Conservation (phyloP, 2,329 filamentous ascomycete genomes). For the Ophioceras dolichostomum region DNA sequence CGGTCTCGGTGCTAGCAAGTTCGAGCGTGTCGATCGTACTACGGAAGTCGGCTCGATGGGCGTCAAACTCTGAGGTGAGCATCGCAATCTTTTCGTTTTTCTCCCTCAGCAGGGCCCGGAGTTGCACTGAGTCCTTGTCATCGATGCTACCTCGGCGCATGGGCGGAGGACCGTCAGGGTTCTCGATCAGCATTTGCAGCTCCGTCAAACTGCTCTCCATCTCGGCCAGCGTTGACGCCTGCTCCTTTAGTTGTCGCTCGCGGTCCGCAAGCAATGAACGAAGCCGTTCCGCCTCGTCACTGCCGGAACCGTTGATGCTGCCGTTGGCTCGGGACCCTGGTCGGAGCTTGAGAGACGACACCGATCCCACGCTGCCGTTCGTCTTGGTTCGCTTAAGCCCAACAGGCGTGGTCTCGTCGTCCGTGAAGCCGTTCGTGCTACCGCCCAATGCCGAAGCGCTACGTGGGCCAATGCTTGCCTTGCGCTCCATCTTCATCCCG, state of each 20-base stretch:
- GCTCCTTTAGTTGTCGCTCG: conserved; percentile 79
- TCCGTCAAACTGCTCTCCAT: conserved; percentile 87
- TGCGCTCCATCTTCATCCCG: conserved; percentile 28
- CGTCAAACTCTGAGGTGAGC: conserved; percentile 88
- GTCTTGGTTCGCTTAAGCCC: conserved; percentile 37
- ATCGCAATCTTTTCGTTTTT: conserved; percentile 95
- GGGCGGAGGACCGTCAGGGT: conserved; percentile 28
- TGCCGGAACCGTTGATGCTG: conserved; percentile 34
- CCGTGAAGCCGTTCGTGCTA: conserved; percentile 31
- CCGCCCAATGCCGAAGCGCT: conserved; percentile 48
- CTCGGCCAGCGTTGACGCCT: conserved; percentile 68
- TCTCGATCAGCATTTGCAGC: conserved; percentile 56
- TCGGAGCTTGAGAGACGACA: conserved; percentile 42
- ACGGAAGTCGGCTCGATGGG: conserved; percentile 87
- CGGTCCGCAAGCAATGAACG: conserved; percentile 67
- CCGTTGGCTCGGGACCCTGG: conserved; percentile 35
- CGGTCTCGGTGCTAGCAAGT: conserved; percentile 88
- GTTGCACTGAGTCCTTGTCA: conserved; percentile 61
- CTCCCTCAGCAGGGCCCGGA: conserved; percentile 75
- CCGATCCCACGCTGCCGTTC: conserved; percentile 40
- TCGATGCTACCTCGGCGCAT: conserved; percentile 37
- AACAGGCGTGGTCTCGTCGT: conserved; percentile 45
- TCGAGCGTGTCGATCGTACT: conserved; percentile 96
- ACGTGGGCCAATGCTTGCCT: conserved; percentile 39
- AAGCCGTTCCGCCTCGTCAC: conserved; percentile 58